Evolutionary conservation across 306 rosid species (phyloP).

Genomic region (Malus sieversii): DNA sequence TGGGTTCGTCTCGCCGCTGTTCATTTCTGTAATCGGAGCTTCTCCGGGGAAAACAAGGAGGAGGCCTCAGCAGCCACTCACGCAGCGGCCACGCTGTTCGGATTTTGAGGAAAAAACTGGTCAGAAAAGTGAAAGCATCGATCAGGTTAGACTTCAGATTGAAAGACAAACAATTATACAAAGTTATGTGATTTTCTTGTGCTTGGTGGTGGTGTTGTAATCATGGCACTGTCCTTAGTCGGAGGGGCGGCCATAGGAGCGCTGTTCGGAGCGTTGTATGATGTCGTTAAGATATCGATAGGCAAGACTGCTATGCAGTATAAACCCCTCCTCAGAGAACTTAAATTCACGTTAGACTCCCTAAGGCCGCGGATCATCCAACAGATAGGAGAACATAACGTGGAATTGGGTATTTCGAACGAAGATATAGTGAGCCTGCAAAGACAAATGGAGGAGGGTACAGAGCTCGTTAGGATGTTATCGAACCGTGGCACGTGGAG

Average conservation of each 20-base stretch:
- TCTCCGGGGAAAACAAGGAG: too few relatives aligned
- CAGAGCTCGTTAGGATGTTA: background rate
- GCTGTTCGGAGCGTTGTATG: background rate
- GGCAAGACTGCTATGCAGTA: background rate
- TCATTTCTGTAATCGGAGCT: too few relatives aligned
- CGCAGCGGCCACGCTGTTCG: too few relatives aligned
- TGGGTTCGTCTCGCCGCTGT: too few relatives aligned
- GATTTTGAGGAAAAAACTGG: too few relatives aligned
- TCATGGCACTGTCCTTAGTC: background rate
- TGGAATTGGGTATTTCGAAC: background rate
- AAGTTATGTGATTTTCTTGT: too few relatives aligned
- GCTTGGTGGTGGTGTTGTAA: background rate
- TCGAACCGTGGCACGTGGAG: background rate
- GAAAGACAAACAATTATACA: background rate
- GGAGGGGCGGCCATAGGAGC: slow-evolving; percentile 5
- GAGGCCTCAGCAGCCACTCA: too few relatives aligned
- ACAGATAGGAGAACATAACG: background rate
- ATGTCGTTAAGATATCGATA: background rate
- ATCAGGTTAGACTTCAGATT: background rate
- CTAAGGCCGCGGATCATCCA: background rate
- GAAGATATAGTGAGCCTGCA: background rate
- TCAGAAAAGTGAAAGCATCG: too few relatives aligned
- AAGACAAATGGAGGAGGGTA: background rate
- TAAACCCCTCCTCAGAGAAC: background rate
- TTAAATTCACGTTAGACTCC: background rate